Evolutionary conservation across 179 eudicot genomes (phyloP).

Genomic region (Spergularia azorica): DNA sequence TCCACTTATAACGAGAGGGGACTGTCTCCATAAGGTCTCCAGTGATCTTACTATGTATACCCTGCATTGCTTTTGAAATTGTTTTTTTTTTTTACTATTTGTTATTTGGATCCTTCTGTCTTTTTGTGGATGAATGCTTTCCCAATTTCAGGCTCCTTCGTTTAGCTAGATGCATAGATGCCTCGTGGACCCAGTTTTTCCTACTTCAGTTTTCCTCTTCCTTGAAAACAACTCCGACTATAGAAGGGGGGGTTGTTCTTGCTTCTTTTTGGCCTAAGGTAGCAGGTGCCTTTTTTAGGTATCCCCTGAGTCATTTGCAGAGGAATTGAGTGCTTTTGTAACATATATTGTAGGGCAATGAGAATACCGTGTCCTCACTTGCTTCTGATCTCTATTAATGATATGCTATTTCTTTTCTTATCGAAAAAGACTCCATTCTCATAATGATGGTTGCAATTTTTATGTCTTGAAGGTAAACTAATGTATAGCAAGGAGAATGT

Average conservation of each 20-base stretch:
- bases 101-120: background rate
- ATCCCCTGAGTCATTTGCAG: too few species aligned
- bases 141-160: background rate
- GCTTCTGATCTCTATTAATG: too few species aligned
- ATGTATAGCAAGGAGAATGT: conserved; percentile 26
- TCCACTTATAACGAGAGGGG: background rate
- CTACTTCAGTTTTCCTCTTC: background rate
- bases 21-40: background rate
- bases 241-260: too few species aligned
- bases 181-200: background rate
- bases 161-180: background rate
- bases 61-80: background rate
- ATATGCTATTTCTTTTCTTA: too few species aligned
- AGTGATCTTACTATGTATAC: background rate
- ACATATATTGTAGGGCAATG: too few species aligned
- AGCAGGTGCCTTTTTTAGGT: too few species aligned
- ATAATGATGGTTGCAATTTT: background rate
- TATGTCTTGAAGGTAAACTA: conserved; percentile 35
- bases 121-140: background rate
- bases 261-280: too few species aligned
- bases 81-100: background rate
- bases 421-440: too few species aligned
- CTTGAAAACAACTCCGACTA: too few species aligned
- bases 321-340: too few species aligned
- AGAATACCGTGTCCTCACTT: too few species aligned